phyloP scores from a whole-genome alignment of 495 filamentous ascomycete genomes.

The Pyrenula aspistea region DNA sequence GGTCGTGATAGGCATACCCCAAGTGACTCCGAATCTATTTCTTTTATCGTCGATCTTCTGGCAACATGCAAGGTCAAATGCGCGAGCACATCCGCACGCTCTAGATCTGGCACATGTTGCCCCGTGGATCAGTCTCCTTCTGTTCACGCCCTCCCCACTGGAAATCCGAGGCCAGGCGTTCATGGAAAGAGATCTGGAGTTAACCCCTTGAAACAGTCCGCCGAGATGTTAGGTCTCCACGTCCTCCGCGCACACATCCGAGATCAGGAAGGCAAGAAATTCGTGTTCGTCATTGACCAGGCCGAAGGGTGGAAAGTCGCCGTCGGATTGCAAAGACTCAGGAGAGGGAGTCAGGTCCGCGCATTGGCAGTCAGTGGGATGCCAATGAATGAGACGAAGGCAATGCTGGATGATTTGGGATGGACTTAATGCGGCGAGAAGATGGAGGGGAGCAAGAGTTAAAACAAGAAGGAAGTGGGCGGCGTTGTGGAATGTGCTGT shows the following conservation, averaged over 20 bases:
- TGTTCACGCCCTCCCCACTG: conserved; percentile 35
- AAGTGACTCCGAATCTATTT: neutral
- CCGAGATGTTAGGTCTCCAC: conserved; percentile 53
- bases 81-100: too few relatives aligned
- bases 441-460: too few relatives aligned
- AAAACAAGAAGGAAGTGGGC: too few relatives aligned
- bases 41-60: neutral
- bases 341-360: conserved; percentile 56
- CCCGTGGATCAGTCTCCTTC: too few relatives aligned
- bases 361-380: conserved; percentile 53
- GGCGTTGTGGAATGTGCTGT: too few relatives aligned
- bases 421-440: too few relatives aligned
- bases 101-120: too few relatives aligned
- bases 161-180: conserved; percentile 53
- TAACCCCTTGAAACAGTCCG: conserved; percentile 35
- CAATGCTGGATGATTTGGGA: conserved; percentile 48
- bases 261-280: conserved; percentile 73
- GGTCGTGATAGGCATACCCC: neutral
- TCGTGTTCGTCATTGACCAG: conserved; percentile 70
- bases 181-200: too few relatives aligned
- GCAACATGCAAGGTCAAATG: neutral
- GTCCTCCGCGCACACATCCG: conserved; percentile 70
- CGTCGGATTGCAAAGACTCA: conserved; percentile 61
- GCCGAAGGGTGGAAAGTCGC: conserved; percentile 91
- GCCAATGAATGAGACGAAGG: conserved; percentile 45